Evolutionary conservation across 306 rosid species (phyloP).

Genomic region (Hylodesmum podocarpum): DNA sequence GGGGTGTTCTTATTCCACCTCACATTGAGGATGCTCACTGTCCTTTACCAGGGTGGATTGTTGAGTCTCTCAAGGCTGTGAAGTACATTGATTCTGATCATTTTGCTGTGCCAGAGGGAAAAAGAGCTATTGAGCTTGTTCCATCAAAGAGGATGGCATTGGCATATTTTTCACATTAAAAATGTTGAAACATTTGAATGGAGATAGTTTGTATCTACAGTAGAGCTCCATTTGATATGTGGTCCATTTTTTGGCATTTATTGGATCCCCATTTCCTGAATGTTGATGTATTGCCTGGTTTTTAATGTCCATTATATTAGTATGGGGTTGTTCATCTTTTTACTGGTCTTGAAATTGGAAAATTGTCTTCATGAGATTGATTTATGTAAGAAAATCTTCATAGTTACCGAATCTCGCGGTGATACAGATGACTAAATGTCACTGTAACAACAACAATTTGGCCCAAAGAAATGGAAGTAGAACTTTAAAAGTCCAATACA

Average conservation of each 20-base stretch:
- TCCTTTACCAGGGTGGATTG: conserved; percentile 74
- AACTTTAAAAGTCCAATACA: no score
- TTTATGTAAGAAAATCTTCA: no score
- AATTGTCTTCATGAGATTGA: not conserved
- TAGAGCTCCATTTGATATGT: conserved; percentile 11
- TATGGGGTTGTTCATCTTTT: not conserved
- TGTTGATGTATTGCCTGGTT: not conserved
- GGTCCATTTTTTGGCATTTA: conserved; percentile 8
- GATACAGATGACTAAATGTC: no score
- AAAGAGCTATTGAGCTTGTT: conserved; percentile 41
- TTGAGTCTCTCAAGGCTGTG: no score
- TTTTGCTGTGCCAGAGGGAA: conserved; percentile 49
- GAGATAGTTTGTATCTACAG: conserved; percentile 18
- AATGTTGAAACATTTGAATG: conserved; percentile 8
- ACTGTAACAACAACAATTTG: no score
- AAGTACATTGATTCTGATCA: conserved; percentile 66
- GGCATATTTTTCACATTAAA: not conserved
- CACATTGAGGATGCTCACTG: conserved; percentile 62
- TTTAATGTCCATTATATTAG: not conserved
- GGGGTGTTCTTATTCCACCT: conserved; percentile 69
- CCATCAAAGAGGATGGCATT: conserved; percentile 4
- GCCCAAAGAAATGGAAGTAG: no score
- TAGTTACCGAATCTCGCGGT: no score
- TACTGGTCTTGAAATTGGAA: not conserved
- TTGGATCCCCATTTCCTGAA: not conserved